Evolutionary conservation across 495 filamentous ascomycete species (phyloP).

Genomic region (Trichocladium antarcticum): DNA sequence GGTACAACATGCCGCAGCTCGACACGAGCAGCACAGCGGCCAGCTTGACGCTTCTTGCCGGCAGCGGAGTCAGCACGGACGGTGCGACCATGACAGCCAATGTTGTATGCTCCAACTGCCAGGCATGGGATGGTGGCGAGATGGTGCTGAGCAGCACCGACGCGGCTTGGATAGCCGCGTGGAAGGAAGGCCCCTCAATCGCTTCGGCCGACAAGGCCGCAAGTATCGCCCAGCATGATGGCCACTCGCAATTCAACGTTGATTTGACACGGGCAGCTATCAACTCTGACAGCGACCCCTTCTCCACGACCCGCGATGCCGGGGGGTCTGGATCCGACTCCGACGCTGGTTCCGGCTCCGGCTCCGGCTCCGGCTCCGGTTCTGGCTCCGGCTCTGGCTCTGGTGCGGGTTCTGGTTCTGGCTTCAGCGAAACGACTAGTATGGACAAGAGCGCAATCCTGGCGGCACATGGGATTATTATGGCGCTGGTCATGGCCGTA

Average conservation of each 20-base stretch:
- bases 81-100: constrained; percentile 50
- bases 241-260: constrained; percentile 41
- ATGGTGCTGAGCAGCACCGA: constrained; percentile 42
- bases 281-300: constrained; percentile 50
- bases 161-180: constrained; percentile 57
- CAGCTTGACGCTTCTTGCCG: constrained; percentile 45
- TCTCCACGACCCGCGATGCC: constrained; percentile 23
- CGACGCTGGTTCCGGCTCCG: constrained; percentile 7
- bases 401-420: not conserved
- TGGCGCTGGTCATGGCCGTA: constrained; percentile 45
- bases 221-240: constrained; percentile 49
- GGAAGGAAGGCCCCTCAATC: constrained; percentile 47
- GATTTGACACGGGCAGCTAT: constrained; percentile 47
- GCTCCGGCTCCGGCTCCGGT: constrained; percentile 3
- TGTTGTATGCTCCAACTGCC: constrained; percentile 39
- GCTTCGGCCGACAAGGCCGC: constrained; percentile 40
- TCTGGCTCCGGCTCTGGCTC: constrained; percentile 19
- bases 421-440: not conserved
- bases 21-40: constrained; percentile 37
- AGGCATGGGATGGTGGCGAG: constrained; percentile 45
- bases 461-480: constrained; percentile 41
- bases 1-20: constrained; percentile 43
- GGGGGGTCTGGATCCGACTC: not conserved
- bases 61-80: constrained; percentile 44
- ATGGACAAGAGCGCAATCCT: constrained; percentile 14